These are phyloP conservation scores for Ceratobasidium sp. DNA, from an alignment of 1,284 basidiomycete species.

Conservation along the genomic window DNA sequence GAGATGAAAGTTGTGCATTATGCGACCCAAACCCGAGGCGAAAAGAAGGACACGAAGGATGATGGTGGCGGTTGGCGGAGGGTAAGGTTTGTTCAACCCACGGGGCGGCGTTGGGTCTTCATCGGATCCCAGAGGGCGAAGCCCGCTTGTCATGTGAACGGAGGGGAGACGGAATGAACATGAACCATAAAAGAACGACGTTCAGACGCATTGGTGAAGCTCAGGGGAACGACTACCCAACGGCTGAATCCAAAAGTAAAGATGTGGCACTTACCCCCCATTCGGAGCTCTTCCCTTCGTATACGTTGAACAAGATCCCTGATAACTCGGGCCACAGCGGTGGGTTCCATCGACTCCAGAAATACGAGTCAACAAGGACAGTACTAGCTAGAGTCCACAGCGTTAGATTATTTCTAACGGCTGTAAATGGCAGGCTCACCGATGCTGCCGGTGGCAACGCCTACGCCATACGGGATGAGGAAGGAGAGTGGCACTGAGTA, in stretches of 20 bases:
- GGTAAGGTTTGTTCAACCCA: constrained; percentile 26
- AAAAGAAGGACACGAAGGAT: constrained; percentile 8
- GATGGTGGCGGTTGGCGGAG: constrained; percentile 7
- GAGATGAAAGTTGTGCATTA: constrained; percentile 7
- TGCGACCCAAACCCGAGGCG: neutral
- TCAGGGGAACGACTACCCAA: neutral
- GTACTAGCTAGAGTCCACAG: constrained; percentile 66
- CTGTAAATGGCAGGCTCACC: constrained; percentile 5
- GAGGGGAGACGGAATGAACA: constrained; percentile 3
- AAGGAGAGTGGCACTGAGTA: constrained; percentile 2
- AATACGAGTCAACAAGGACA: constrained; percentile 81
- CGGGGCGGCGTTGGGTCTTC: neutral
- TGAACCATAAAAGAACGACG: neutral
- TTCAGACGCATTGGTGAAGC: neutral
- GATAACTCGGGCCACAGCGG: constrained; percentile 89
- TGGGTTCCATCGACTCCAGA: constrained; percentile 71
- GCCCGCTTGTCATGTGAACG: neutral
- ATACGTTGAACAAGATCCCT: constrained; percentile 86
- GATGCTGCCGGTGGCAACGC: constrained; percentile 43
- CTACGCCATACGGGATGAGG: constrained; percentile 48
- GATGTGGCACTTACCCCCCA: constrained; percentile 81
- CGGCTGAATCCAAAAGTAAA: neutral
- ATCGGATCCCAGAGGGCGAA: neutral
- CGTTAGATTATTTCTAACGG: neutral
- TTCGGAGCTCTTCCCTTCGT: constrained; percentile 84